These are phyloP conservation scores for Metahyphopichia silvanorum DNA, from an alignment of 805 yeast species.

Conservation along the genomic window DNA sequence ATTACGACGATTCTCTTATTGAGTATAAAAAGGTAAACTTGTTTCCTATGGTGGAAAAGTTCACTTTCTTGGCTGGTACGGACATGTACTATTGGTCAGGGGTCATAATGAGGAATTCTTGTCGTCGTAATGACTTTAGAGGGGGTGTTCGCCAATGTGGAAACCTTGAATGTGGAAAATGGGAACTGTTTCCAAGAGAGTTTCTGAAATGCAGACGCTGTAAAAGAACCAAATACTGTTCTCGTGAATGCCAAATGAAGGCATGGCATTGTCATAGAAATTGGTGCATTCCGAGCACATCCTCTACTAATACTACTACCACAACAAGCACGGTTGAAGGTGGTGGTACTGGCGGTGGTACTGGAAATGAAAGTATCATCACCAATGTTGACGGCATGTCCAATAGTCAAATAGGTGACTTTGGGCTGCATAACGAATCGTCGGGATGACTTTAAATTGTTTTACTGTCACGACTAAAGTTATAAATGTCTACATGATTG, in stretches of 20 bases:
- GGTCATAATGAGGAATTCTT: slow-evolving; percentile 94
- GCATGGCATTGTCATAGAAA: slow-evolving; percentile 94
- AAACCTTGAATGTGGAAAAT: slow-evolving; percentile 84
- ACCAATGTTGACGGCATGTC: not conserved
- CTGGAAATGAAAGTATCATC: slow-evolving; percentile 1
- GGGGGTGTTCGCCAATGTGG: slow-evolving; percentile 97
- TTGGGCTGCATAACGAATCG: not conserved
- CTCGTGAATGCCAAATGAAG: slow-evolving; percentile 83
- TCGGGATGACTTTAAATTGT: too few species aligned
- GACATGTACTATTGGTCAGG: slow-evolving; percentile 97
- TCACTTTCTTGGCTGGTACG: slow-evolving; percentile 67
- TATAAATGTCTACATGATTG: not conserved
- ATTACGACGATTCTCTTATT: slow-evolving; percentile 39
- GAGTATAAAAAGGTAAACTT: slow-evolving; percentile 58
- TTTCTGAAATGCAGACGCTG: slow-evolving; percentile 95
- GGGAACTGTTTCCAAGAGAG: slow-evolving; percentile 89
- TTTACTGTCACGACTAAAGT: too few species aligned
- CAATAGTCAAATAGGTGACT: not conserved
- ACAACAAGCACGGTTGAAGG: not conserved
- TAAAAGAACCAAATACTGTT: slow-evolving; percentile 91
- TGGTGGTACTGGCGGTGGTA: slow-evolving; percentile 1
- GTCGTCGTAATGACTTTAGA: slow-evolving; percentile 80
- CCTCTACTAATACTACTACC: slow-evolving; percentile 14
- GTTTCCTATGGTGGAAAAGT: slow-evolving; percentile 89
- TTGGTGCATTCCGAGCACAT: slow-evolving; percentile 72